Evolutionary conservation across 208 protist species (phyloP), one percentile per base, ranked within the genome.

Genomic region (Herpetomonas samuelpessoai): DNA sequence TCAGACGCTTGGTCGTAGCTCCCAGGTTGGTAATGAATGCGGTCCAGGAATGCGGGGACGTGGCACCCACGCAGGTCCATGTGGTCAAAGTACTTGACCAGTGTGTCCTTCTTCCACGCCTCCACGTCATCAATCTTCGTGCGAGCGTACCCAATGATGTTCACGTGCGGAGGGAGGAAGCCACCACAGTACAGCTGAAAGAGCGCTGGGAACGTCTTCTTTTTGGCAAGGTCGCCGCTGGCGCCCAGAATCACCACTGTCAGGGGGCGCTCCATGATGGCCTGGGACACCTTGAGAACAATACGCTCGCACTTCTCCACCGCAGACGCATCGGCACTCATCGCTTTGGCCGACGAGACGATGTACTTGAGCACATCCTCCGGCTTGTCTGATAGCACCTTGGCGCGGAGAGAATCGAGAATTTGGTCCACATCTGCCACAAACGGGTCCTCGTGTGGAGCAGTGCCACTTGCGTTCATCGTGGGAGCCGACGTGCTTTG

Each of bases 191-290:
- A 96, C 7, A 97, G 70, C 59, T 88, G 69, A 65, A 96, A 96
- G n/a, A 96, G 74, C 1, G 91, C 93, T 22, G 93, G 93, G 58
- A 95, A 97, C 14, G 89, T 93, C 74, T 97, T 97, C 63, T 93
- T 94, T 68, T 93, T 95, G 2, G 93, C 93, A 12, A 97, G 76
- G 69, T 97, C 93, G 22, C 90, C 90, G 39, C 82, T 93, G 28
- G 91, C 93, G 26, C 92, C 92, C 29, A 97, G 65, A n/a, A 97
- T 71, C 44, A 96, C 74, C 46, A 96, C 83, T 1, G 87, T 83
- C n/a, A 95, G 58, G 1, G 81, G 50, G n/a, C 77, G 59, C 18
- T 74, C 69, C 60, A 71, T 80, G 31, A 95, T 53, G 22, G 79
- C 55, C 25, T 71, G 54, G 14, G 69, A 74, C 28, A 76, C 73